Percentiles rank a stretch among this genome's conserved stretches.
Conservation (phyloP, 2,329 filamentous ascomycete species). For the Sporothrix brunneoviolacea region DNA sequence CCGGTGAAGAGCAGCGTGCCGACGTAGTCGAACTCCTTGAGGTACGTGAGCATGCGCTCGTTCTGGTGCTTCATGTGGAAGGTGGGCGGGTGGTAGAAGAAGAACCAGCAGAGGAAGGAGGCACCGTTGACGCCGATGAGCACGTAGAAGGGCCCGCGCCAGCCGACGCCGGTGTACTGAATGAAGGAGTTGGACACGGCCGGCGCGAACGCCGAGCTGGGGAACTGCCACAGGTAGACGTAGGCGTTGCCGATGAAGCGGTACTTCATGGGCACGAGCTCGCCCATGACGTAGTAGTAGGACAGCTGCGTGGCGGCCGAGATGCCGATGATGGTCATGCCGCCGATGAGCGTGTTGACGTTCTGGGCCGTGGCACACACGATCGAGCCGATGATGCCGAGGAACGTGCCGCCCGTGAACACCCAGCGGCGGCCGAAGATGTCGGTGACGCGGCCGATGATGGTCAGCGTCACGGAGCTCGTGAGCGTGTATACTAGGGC, state of each 20-base stretch:
- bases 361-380: conserved; percentile 30
- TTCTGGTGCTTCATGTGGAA: conserved; percentile 26
- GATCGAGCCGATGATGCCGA: conserved; percentile 32
- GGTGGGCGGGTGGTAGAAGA: conserved; percentile 30
- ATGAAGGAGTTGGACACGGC: conserved; percentile 25
- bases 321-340: conserved; percentile 31
- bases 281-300: conserved; percentile 30
- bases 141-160: conserved; percentile 26
- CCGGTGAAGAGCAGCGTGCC: conserved; percentile 26
- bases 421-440: conserved; percentile 26
- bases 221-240: conserved; percentile 28
- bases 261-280: conserved; percentile 33
- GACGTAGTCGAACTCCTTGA: conserved; percentile 28
- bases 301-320: conserved; percentile 31
- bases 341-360: conserved; percentile 31
- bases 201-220: conserved; percentile 24
- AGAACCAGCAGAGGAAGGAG: conserved; percentile 24
- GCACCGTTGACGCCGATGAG: conserved; percentile 25
- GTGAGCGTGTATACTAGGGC: conserved; percentile 26
- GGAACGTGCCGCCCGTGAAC: conserved; percentile 23
- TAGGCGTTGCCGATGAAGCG: conserved; percentile 27
- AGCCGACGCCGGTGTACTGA: conserved; percentile 21
- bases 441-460: conserved; percentile 24
- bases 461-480: conserved; percentile 22
- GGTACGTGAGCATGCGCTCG: conserved; percentile 20